phyloP scores from a whole-genome alignment of 192 early-diverging fungal genomes.

The Glomus cerebriforme region DNA sequence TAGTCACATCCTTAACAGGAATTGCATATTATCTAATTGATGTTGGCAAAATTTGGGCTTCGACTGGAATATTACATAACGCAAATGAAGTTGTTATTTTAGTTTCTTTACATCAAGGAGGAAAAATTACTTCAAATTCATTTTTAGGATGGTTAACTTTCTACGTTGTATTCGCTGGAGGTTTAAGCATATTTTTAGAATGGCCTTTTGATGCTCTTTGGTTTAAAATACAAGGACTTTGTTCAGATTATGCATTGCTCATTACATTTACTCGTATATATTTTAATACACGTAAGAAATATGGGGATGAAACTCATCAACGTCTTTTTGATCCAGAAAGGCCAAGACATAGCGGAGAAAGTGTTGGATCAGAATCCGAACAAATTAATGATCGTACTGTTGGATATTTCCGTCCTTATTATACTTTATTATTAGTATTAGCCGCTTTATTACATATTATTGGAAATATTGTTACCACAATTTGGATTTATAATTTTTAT shows the following conservation, averaged over 20 bases:
- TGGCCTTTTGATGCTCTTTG: slow-evolving; percentile 44
- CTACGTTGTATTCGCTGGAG: slow-evolving; percentile 33
- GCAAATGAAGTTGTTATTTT: slow-evolving; percentile 41
- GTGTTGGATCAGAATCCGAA: background rate
- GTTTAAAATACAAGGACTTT: slow-evolving; percentile 45
- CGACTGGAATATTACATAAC: slow-evolving; percentile 36
- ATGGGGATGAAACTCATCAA: background rate
- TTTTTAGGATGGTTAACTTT: slow-evolving; percentile 36
- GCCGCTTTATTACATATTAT: slow-evolving; percentile 41
- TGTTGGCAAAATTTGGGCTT: slow-evolving; percentile 45
- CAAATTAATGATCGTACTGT: background rate
- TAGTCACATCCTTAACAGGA: slow-evolving; percentile 10
- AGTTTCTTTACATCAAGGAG: slow-evolving; percentile 39
- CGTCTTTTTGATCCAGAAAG: background rate
- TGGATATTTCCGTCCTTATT: background rate
- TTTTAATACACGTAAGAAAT: slow-evolving; percentile 34
- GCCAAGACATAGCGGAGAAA: background rate
- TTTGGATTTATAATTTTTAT: slow-evolving; percentile 30
- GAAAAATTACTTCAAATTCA: slow-evolving; percentile 34
- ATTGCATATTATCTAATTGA: slow-evolving; percentile 35
- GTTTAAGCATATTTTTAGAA: slow-evolving; percentile 34
- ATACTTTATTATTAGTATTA: slow-evolving; percentile 35
- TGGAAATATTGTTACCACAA: slow-evolving; percentile 43
- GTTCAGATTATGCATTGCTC: slow-evolving; percentile 38
- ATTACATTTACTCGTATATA: slow-evolving; percentile 37